Conservation (phyloP, 371 early-diverging fungal species). For the Synchytrium microbalum region DNA sequence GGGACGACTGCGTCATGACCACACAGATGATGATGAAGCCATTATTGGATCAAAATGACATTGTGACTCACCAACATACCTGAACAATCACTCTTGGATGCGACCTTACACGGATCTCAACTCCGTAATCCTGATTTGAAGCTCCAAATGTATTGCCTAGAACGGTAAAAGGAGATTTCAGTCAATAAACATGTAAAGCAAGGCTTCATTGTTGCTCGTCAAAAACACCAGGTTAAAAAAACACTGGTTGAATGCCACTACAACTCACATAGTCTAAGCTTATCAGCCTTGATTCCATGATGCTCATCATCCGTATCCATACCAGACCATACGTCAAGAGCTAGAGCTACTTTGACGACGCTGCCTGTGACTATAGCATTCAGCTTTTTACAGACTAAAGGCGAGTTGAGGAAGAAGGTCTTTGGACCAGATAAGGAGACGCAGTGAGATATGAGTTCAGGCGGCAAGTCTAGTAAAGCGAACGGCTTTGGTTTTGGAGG, state of each 20-base stretch:
- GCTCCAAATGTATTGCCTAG: background rate
- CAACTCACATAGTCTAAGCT: too few species aligned
- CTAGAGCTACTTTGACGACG: background rate
- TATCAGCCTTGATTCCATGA: too few species aligned
- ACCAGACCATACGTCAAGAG: background rate
- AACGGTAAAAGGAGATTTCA: too few species aligned
- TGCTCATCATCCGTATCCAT: too few species aligned
- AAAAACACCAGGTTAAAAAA: too few species aligned
- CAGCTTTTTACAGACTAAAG: background rate
- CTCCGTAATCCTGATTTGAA: background rate
- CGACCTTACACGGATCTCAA: background rate
- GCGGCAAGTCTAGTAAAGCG: background rate
- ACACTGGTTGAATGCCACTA: too few species aligned
- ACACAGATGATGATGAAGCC: too few species aligned
- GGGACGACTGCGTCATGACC: too few species aligned
- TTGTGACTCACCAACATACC: background rate
- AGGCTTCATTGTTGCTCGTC: too few species aligned
- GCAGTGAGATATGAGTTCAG: background rate
- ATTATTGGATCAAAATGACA: too few species aligned
- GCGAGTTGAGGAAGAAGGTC: background rate
- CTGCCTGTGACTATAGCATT: background rate
- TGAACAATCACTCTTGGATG: background rate
- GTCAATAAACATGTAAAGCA: too few species aligned
- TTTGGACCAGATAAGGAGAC: background rate
- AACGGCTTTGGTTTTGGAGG: too few species aligned